These are phyloP conservation scores for Dictyophora rubrovolvata DNA, from an alignment of 768 basidiomycete species.

Conservation along the genomic window DNA sequence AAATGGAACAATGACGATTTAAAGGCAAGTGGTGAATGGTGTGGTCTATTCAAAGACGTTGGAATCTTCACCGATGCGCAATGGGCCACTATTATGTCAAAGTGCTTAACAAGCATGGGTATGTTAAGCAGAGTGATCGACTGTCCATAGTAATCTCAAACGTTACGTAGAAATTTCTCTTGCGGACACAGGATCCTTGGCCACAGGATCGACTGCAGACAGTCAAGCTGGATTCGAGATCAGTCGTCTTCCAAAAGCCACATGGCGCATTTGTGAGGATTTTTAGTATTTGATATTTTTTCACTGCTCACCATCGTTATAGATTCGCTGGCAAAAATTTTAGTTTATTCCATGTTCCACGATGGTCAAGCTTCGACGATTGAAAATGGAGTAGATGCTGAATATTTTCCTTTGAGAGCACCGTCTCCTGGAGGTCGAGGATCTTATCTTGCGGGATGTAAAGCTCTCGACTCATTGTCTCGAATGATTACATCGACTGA, in stretches of 20 bases:
- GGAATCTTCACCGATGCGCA: slow-evolving; percentile 78
- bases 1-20: slow-evolving; percentile 39
- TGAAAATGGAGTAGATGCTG: slow-evolving; percentile 45
- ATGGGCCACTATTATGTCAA: slow-evolving; percentile 82
- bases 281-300: slow-evolving; percentile 12
- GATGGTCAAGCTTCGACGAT: slow-evolving; percentile 46
- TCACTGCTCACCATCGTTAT: slow-evolving; percentile 7
- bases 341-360: slow-evolving; percentile 80
- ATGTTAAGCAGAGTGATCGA: slow-evolving; percentile 17
- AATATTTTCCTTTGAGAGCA: slow-evolving; percentile 47
- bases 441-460: slow-evolving; percentile 67
- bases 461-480: slow-evolving; percentile 76
- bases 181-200: slow-evolving; percentile 63
- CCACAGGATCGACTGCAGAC: slow-evolving; percentile 69
- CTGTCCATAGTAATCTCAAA: slow-evolving; percentile 5
- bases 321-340: slow-evolving; percentile 76
- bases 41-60: slow-evolving; percentile 43
- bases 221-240: slow-evolving; percentile 65
- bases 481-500: slow-evolving; percentile 81
- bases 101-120: slow-evolving; percentile 79
- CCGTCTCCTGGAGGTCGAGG: slow-evolving; percentile 28
- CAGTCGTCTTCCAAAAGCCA: slow-evolving; percentile 56
- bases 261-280: slow-evolving; percentile 46
- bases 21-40: slow-evolving; percentile 37
- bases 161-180: slow-evolving; percentile 50